A percentile compares a stretch with the other conserved stretches of the same genome.
Conservation (phyloP, 768 basidiomycete species). For the Leccinum arenicola region DNA sequence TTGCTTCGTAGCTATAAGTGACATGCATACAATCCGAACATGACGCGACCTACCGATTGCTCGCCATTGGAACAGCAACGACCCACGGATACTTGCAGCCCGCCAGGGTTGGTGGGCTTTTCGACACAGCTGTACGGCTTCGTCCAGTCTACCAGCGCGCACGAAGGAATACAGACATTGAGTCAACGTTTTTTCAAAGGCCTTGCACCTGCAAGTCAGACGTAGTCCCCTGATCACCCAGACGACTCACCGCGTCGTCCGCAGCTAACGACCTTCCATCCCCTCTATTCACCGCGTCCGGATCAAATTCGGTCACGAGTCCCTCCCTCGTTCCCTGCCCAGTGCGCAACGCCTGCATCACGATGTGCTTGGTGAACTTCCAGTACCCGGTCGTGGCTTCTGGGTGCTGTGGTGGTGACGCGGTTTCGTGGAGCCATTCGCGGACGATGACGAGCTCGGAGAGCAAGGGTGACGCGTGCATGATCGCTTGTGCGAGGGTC, state of each 20-base stretch:
- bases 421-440: slow-evolving; percentile 86
- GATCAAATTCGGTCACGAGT: slow-evolving; percentile 71
- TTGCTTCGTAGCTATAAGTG: slow-evolving; percentile 41
- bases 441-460: slow-evolving; percentile 76
- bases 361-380: slow-evolving; percentile 74
- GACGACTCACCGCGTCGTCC: slow-evolving; percentile 71
- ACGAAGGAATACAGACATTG: slow-evolving; percentile 80
- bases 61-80: slow-evolving; percentile 72
- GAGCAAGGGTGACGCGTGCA: slow-evolving; percentile 65
- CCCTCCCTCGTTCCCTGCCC: slow-evolving; percentile 45
- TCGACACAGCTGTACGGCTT: slow-evolving; percentile 79
- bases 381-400: slow-evolving; percentile 82
- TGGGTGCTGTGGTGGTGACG: slow-evolving; percentile 54
- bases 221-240: not conserved
- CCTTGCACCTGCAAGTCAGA: slow-evolving; percentile 40
- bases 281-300: slow-evolving; percentile 69
- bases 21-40: slow-evolving; percentile 5
- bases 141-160: slow-evolving; percentile 80
- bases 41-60: slow-evolving; percentile 54
- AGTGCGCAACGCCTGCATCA: slow-evolving; percentile 62
- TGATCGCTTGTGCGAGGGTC: slow-evolving; percentile 69
- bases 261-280: slow-evolving; percentile 59
- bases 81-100: slow-evolving; percentile 85
- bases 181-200: slow-evolving; percentile 74
- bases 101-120: slow-evolving; percentile 90